These are phyloP conservation scores for Tetracladium setigerum DNA, from an alignment of 495 filamentous ascomycete species.

Conservation along the genomic window DNA sequence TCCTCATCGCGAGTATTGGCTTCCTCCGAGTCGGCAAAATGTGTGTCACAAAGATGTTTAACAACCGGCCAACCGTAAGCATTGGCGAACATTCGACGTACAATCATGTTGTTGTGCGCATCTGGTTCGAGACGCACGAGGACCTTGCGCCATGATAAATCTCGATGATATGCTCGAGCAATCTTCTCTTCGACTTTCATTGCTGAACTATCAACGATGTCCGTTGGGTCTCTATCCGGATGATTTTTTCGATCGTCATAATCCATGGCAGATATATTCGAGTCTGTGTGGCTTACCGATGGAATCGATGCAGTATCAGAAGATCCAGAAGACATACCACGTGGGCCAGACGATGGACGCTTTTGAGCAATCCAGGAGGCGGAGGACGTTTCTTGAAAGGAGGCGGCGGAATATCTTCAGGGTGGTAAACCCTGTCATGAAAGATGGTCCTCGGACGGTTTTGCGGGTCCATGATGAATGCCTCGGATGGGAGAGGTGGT, in stretches of 20 bases:
- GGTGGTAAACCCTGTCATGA: slow-evolving; percentile 92
- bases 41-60: slow-evolving; percentile 86
- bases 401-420: slow-evolving; percentile 84
- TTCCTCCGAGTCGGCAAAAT: slow-evolving; percentile 66
- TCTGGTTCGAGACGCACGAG: slow-evolving; percentile 92
- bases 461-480: slow-evolving; percentile 75
- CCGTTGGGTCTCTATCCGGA: slow-evolving; percentile 25
- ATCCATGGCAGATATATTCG: slow-evolving; percentile 13
- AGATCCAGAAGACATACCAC: neutral
- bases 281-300: slow-evolving; percentile 2
- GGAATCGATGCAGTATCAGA: neutral
- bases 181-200: slow-evolving; percentile 98
- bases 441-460: slow-evolving; percentile 89
- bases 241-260: slow-evolving; percentile 22
- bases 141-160: slow-evolving; percentile 91
- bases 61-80: slow-evolving; percentile 97
- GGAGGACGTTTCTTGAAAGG: slow-evolving; percentile 45
- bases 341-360: too few relatives aligned
- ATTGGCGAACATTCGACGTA: slow-evolving; percentile 91
- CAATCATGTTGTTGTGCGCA: slow-evolving; percentile 97
- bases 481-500: slow-evolving; percentile 72
- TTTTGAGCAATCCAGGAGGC: slow-evolving; percentile 1
- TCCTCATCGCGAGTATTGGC: slow-evolving; percentile 52
- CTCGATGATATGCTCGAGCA: slow-evolving; percentile 84
- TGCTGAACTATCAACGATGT: slow-evolving; percentile 43